Base-by-base conservation (phyloP, 139 green algal species). In the Mesotaenium endlicherianum region DNA sequence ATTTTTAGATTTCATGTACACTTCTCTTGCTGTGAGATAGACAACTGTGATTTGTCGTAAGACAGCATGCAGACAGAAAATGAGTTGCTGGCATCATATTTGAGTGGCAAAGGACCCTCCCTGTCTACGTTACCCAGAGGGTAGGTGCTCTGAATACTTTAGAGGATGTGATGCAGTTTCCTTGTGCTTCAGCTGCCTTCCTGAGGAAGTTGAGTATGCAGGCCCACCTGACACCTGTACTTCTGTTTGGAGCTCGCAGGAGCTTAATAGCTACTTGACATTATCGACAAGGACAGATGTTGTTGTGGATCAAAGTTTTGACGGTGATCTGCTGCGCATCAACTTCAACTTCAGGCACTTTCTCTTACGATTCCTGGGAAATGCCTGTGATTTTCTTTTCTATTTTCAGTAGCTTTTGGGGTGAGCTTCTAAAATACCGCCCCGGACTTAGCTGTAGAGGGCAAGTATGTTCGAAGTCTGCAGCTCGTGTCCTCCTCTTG, bases 271-370 rank as follows among this genome's bases (percentile, higher is more conserved):
- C 1, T 98, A 95, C 85, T 50, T 98, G 39, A 86, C 74, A 0
- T 64, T 91, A 1, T 88, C 90, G 41, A 95, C 92, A 1, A 87
- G 86, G 0, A 93, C 92, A 0, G 79, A 93, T 45, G 85, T 98
- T 45, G 84, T 98, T 0, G 94, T 98, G 0, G 95, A 98, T 86
- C 86, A 94, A 50, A 95, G 91, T 59, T 50, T 90, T n/a, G 92
- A 95, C 8, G 95, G 94, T 3, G 96, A 99, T 59, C 87, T 98
- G 41, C 80, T 99, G 6, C 92, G 95, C 38, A 92, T 99, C 40
- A 98, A 98, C 88, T 99, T 99, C 91, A 98, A 99, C 86, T 89
- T 99, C 80, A 97, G 91, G 93, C 93, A 14, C 64, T 75, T 75
- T 75, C 34, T 1, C 71, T 26, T 38, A 70, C 70, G 50, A n/a